These are phyloP conservation scores for Magnusiomyces tetraspermus DNA, from an alignment of 1,139 yeast genomes.

Conservation along the genomic window DNA sequence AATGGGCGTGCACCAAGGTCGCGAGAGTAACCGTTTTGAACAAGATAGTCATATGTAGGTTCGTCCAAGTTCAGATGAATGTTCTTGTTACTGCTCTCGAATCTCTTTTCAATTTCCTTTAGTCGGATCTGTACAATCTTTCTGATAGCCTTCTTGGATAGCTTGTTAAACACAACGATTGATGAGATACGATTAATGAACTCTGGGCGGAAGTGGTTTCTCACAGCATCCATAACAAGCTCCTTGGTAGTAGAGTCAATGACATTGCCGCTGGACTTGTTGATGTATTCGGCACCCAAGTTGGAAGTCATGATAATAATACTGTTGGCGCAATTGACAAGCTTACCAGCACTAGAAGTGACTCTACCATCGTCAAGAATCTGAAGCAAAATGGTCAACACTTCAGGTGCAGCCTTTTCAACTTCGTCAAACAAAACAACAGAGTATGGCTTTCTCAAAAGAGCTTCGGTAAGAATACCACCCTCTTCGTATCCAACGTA, in stretches of 20 bases:
- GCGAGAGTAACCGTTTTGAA: constrained; percentile 71
- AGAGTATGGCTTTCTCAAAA: constrained; percentile 86
- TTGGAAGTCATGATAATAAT: constrained; percentile 95
- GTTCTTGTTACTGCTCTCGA: constrained; percentile 72
- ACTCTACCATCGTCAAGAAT: constrained; percentile 94
- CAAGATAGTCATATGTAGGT: constrained; percentile 67
- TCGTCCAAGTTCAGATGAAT: constrained; percentile 60
- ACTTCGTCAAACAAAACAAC: constrained; percentile 93
- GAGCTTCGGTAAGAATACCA: constrained; percentile 87
- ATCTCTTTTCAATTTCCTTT: constrained; percentile 73
- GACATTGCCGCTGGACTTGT: constrained; percentile 56
- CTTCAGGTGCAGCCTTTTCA: constrained; percentile 99
- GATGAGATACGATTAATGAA: constrained; percentile 92
- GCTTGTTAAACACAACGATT: constrained; percentile 82
- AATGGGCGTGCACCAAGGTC: constrained; percentile 97
- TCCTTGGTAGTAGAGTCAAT: constrained; percentile 12
- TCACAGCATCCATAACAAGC: constrained; percentile 57
- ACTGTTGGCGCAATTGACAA: constrained; percentile 84
- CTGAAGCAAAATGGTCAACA: constrained; percentile 80
- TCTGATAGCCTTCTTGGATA: constrained; percentile 82
- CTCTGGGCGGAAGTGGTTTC: constrained; percentile 92
- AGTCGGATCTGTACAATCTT: constrained; percentile 84
- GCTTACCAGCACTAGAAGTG: constrained; percentile 88
- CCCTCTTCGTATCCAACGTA: constrained; percentile 98
- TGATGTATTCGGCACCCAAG: constrained; percentile 87